These are phyloP conservation scores for Rachicladosporium sp. DNA, from an alignment of 2,329 filamentous ascomycete species.

Conservation along the genomic window DNA sequence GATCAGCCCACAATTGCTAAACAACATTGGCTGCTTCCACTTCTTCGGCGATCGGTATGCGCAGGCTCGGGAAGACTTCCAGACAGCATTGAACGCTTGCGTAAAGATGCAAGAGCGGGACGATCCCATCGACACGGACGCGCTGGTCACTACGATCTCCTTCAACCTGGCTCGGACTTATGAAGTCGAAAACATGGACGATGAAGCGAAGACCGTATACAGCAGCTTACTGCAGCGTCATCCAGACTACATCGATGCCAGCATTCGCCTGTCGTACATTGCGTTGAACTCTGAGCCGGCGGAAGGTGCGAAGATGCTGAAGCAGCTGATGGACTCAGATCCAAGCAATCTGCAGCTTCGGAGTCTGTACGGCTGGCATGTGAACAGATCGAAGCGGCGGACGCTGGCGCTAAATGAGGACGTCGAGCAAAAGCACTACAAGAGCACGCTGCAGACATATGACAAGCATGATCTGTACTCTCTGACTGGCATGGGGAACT, in stretches of 20 bases:
- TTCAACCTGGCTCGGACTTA: conserved; percentile 94
- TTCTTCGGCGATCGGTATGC: conserved; percentile 76
- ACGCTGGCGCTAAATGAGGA: conserved; percentile 75
- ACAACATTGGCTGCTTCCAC: conserved; percentile 95
- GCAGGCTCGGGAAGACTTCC: conserved; percentile 73
- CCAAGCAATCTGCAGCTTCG: conserved; percentile 81
- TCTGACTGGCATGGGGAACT: conserved; percentile 90
- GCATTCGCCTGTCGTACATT: conserved; percentile 80
- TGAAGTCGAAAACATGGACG: conserved; percentile 66
- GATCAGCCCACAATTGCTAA: conserved; percentile 79
- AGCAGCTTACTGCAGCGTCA: conserved; percentile 76
- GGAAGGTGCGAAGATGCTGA: conserved; percentile 74
- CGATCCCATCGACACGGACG: conserved; percentile 65
- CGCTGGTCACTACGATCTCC: conserved; percentile 86
- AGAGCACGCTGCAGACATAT: conserved; percentile 83
- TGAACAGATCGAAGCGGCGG: conserved; percentile 78
- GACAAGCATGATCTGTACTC: conserved; percentile 99
- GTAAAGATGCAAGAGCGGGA: conserved; percentile 68
- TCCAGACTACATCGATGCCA: conserved; percentile 80
- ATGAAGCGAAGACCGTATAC: conserved; percentile 80
- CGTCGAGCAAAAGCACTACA: conserved; percentile 85
- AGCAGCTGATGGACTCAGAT: conserved; percentile 74
- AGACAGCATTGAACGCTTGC: conserved; percentile 80
- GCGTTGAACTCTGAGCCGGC: conserved; percentile 67
- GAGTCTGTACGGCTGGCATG: conserved; percentile 87